Percentiles rank a stretch among this genome's conserved stretches.
phyloP scores from a whole-genome alignment of 805 yeast species.

The Candida piceae region DNA sequence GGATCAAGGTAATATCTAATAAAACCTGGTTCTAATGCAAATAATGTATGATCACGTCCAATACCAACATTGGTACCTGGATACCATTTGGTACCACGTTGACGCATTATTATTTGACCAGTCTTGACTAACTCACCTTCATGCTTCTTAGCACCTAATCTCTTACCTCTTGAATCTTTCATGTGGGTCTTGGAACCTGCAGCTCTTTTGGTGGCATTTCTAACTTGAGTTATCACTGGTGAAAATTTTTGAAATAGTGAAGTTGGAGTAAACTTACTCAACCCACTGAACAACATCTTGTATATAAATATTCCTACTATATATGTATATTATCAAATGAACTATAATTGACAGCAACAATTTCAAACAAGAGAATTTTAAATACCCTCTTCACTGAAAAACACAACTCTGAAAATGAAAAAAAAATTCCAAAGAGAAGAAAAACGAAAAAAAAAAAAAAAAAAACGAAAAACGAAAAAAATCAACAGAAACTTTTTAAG shows the following conservation, averaged over 20 bases:
- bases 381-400: too few species aligned
- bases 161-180: conserved; percentile 91
- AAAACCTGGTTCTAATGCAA: conserved; percentile 87
- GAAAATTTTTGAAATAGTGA: background rate
- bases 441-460: too few species aligned
- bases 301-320: background rate
- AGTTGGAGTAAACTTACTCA: background rate
- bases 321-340: background rate
- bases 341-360: background rate
- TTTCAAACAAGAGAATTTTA: too few species aligned
- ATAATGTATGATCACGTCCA: conserved; percentile 91
- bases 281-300: background rate
- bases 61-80: conserved; percentile 91
- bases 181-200: conserved; percentile 93
- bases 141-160: conserved; percentile 84
- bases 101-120: conserved; percentile 88
- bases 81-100: conserved; percentile 89
- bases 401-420: too few species aligned
- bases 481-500: too few species aligned
- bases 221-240: conserved; percentile 36
- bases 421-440: too few species aligned
- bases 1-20: conserved; percentile 92
- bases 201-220: conserved; percentile 91
- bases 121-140: conserved; percentile 74
- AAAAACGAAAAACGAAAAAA: too few species aligned